Base-by-base conservation (phyloP, 768 basidiomycete species). In the Phylloporus sp. region DNA sequence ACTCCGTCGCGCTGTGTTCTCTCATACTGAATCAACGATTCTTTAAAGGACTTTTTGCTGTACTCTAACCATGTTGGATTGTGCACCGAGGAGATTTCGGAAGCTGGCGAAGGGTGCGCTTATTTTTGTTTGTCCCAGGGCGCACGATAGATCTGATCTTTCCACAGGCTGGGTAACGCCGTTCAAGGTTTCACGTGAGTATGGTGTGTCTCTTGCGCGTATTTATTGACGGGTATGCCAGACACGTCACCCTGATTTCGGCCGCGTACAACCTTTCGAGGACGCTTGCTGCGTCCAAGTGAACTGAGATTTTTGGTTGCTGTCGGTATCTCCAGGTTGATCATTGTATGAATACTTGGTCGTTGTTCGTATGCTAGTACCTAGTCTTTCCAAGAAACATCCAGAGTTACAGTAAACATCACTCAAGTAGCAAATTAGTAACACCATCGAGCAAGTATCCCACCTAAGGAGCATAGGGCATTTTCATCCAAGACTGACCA, bases 131-230 rank as follows among this genome's bases (percentile, higher is more conserved):
- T 46, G 2, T 10, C 5, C 18, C 4, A 1, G 9, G 26, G n/a
- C 3, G 22, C 21, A 32, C 24, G 7, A 37, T 26, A n/a, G n/a
- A 35, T 27, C 46, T 45, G 24, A 53, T 36, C 36, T 17, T 37
- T 38, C 40, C 14, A 6, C 41, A 89, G 88, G 13, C 75, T 92
- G 32, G 89, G 89, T 6, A 92, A 92, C 52, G 85, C 89, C 2
- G 89, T 91, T 17, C 90, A 92, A 66, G 90, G 88, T 27, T 92
- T 92, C 66, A 92, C 89, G 85, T 87, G 66, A 54, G 86, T 77
- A 11, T 26, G 21, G 31, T 33, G 13, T 24, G 5, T 34, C 5
- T 11, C 28, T 36, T 28, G 24, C 32, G 14, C 6, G 23, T 6
- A 9, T 14, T 39, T 22, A 37, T 3, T 48, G 22, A 36, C 23